phyloP scores from a whole-genome alignment of 768 basidiomycete species.

The Rhodosporidiobolus sp. region DNA sequence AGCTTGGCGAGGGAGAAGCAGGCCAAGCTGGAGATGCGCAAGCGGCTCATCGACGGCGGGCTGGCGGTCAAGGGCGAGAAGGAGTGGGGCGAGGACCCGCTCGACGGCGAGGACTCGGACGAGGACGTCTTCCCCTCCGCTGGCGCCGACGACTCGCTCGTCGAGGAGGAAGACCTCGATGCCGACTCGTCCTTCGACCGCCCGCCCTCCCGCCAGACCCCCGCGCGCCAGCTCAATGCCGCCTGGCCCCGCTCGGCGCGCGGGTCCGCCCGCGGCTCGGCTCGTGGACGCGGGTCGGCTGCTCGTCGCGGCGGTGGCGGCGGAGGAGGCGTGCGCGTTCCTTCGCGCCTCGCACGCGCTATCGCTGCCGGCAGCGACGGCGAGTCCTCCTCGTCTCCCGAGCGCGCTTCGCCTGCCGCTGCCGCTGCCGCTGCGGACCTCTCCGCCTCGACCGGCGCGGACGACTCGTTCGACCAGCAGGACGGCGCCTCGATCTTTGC shows the following conservation, averaged over 20 bases:
- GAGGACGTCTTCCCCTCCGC: slow-evolving; percentile 38
- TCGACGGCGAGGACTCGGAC: slow-evolving; percentile 50
- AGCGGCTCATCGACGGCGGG: slow-evolving; percentile 55
- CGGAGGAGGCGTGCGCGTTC: slow-evolving; percentile 13
- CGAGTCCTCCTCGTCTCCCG: slow-evolving; percentile 10
- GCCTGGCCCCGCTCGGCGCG: slow-evolving; percentile 8
- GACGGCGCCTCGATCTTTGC: slow-evolving; percentile 39
- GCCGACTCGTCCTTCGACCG: background rate
- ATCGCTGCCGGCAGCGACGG: slow-evolving; percentile 4
- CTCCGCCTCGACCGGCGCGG: slow-evolving; percentile 3
- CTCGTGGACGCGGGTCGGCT: slow-evolving; percentile 14
- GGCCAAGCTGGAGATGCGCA: slow-evolving; percentile 64
- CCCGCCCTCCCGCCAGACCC: background rate
- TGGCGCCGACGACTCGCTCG: slow-evolving; percentile 36
- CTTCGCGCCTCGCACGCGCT: slow-evolving; percentile 12
- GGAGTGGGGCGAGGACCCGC: slow-evolving; percentile 36
- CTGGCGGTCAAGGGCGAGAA: slow-evolving; percentile 53
- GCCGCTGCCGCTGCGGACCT: background rate
- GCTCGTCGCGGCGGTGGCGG: slow-evolving; percentile 5
- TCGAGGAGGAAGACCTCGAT: slow-evolving; percentile 11
- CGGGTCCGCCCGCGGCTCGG: slow-evolving; percentile 11
- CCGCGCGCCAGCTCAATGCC: background rate
- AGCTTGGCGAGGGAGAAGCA: slow-evolving; percentile 79
- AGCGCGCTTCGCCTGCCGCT: background rate
- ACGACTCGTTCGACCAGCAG: slow-evolving; percentile 35